Conservation (phyloP, 2,329 filamentous ascomycete species). For the Colletotrichum caudatum region DNA sequence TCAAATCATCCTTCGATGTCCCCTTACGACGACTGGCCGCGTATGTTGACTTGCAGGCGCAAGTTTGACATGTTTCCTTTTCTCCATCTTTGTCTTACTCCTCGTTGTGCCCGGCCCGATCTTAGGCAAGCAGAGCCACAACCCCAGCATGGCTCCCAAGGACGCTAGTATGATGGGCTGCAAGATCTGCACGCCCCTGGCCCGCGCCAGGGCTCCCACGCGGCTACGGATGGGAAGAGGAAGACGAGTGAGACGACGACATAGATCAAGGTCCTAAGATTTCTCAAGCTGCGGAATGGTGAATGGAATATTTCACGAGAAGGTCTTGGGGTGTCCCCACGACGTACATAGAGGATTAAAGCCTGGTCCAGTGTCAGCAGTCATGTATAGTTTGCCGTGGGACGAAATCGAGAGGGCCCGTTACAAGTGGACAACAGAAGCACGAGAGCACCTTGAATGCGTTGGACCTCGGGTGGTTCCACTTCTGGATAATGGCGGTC, state of each 20-base stretch:
- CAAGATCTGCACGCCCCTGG: conserved; percentile 65
- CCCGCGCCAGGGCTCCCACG: conserved; percentile 76
- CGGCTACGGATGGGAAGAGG: conserved; percentile 74
- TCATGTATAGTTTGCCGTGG: background rate
- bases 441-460: conserved; percentile 62
- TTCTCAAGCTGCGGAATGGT: conserved; percentile 42
- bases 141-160: conserved; percentile 55
- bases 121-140: conserved; percentile 62
- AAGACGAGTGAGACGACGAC: conserved; percentile 74
- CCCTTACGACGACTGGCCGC: background rate
- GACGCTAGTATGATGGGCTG: conserved; percentile 68
- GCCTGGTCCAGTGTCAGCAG: conserved; percentile 50
- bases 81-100: conserved; percentile 46
- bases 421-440: conserved; percentile 69
- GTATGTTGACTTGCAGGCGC: no score
- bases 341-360: conserved; percentile 64
- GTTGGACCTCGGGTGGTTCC: conserved; percentile 64
- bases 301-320: conserved; percentile 46
- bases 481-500: conserved; percentile 51
- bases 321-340: conserved; percentile 26
- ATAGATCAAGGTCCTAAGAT: conserved; percentile 72
- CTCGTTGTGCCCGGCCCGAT: conserved; percentile 55
- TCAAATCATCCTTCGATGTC: background rate
- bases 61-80: background rate
- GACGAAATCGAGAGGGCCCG: conserved; percentile 53